Percentiles rank a stretch among this genome's conserved stretches.
Evolutionary conservation across 139 green algal species (phyloP).

Genomic region (Chlorella sp.): DNA sequence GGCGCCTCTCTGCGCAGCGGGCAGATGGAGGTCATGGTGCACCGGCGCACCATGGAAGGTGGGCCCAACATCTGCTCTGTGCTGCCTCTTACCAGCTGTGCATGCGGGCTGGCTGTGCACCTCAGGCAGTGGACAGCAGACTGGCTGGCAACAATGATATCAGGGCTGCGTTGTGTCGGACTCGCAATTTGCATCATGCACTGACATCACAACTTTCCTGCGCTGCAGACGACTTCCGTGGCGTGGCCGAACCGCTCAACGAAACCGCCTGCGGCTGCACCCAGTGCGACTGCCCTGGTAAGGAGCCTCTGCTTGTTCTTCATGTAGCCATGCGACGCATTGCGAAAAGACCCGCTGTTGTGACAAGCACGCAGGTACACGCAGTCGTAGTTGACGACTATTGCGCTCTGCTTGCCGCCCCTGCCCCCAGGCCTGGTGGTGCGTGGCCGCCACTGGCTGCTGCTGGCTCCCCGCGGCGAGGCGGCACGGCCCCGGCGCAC

Average conservation of each 20-base stretch:
- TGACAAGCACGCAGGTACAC: no score
- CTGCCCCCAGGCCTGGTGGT: constrained; percentile 34
- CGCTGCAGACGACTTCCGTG: constrained; percentile 65
- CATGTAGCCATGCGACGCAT: neutral
- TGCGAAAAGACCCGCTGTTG: neutral
- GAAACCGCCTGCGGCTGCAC: constrained; percentile 76
- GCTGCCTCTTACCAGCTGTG: neutral
- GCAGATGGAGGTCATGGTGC: constrained; percentile 71
- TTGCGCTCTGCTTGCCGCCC: neutral
- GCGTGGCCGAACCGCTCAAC: constrained; percentile 77
- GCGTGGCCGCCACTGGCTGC: constrained; percentile 31
- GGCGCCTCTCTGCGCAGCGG: constrained; percentile 54
- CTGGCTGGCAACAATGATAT: no score
- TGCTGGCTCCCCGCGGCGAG: constrained; percentile 9
- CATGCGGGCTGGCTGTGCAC: neutral
- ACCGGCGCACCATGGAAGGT: constrained; percentile 53
- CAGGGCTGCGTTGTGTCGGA: no score
- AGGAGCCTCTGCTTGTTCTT: constrained; percentile 27
- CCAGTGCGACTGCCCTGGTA: constrained; percentile 54
- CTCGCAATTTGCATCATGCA: no score
- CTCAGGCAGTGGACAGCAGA: no score
- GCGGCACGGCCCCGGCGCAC: constrained; percentile 33
- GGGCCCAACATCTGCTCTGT: neutral
- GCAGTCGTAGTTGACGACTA: neutral
- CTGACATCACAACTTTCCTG: no score